Evolutionary conservation across 2,329 filamentous ascomycete species (phyloP).

Genomic region (Cytospora mali): DNA sequence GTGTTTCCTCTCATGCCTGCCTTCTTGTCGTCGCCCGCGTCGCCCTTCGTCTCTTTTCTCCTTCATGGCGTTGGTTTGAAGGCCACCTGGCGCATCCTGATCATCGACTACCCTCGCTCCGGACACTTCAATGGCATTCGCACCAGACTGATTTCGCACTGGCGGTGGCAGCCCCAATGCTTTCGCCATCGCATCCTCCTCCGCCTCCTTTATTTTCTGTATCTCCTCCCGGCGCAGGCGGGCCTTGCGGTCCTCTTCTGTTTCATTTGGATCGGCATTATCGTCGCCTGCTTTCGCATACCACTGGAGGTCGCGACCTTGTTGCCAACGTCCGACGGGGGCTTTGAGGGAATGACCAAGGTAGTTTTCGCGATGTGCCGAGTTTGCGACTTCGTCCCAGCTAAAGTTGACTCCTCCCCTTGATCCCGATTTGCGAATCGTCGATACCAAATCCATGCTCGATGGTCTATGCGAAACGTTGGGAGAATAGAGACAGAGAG

Average conservation of each 20-base stretch:
- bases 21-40: conserved; percentile 28
- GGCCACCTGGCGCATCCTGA: conserved; percentile 37
- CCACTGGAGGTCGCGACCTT: conserved; percentile 69
- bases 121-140: conserved; percentile 70
- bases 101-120: conserved; percentile 41
- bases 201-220: conserved; percentile 81
- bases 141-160: conserved; percentile 58
- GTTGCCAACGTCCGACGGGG: conserved; percentile 89
- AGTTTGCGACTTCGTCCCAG: conserved; percentile 91
- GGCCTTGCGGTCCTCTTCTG: conserved; percentile 59
- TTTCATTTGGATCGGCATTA: conserved; percentile 54
- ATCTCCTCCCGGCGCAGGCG: conserved; percentile 76
- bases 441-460: conserved; percentile 87
- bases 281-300: conserved; percentile 61
- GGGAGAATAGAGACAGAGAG: neutral
- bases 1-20: conserved; percentile 30
- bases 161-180: conserved; percentile 80
- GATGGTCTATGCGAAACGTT: neutral
- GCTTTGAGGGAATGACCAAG: conserved; percentile 92
- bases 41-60: conserved; percentile 27
- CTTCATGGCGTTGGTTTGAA: conserved; percentile 23
- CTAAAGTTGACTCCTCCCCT: conserved; percentile 94
- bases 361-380: conserved; percentile 83
- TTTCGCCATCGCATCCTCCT: conserved; percentile 85
- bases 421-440: conserved; percentile 86